Evolutionary conservation across 352 stramenopile genomes (phyloP), one percentile per base, ranked within the genome.

Genomic region (Aphanomyces stellatus): DNA sequence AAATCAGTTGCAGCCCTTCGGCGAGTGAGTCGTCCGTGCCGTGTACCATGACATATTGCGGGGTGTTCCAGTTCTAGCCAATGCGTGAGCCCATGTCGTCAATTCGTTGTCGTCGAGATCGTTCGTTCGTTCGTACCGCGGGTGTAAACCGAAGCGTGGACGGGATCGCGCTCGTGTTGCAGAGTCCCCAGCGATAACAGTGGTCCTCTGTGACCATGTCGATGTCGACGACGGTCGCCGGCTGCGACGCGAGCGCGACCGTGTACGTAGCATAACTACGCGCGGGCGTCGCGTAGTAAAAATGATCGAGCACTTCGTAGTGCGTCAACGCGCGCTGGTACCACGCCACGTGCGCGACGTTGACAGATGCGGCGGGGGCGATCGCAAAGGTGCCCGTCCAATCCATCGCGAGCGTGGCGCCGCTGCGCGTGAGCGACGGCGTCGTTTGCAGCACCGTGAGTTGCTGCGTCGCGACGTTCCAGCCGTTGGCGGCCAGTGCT

Each of bases 121-220:
- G n/a, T n/a, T n/a, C n/a, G n/a, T n/a, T n/a, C n/a, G n/a, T n/a
- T n/a, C 41, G 10, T 27, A 67, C 60, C 60, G 88, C 76, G 0
- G 75, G 68, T 5, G 66, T 70, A 33, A 90, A 82, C 1, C 62
- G 30, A 0, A 92, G 11, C 0, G 71, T 63, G 0, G 75, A 72
- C 11, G 81, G 84, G 1, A 79, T 64, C 4, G 65, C 69, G 0
- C 79, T 83, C 5, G 82, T 71, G 67, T 92, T 90, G 66, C 84
- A 92, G 6, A 88, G 53, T 27, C 81, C 78, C 53, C 88, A 92
- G n/a, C 81, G 72, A 33, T 90, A 90, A 62, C 84, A 90, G n/a
- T 71, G 51, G 0, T 33, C 73, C 33, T 92, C 81, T 0, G 76
- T 70, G 22, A 80, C 75, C 1, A 88, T 46, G 4, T 77, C 71